A percentile compares a stretch with the other conserved stretches of the same genome.
Evolutionary conservation across 805 yeast species (phyloP).

Genomic region (Suhomyces tanzawaensis): DNA sequence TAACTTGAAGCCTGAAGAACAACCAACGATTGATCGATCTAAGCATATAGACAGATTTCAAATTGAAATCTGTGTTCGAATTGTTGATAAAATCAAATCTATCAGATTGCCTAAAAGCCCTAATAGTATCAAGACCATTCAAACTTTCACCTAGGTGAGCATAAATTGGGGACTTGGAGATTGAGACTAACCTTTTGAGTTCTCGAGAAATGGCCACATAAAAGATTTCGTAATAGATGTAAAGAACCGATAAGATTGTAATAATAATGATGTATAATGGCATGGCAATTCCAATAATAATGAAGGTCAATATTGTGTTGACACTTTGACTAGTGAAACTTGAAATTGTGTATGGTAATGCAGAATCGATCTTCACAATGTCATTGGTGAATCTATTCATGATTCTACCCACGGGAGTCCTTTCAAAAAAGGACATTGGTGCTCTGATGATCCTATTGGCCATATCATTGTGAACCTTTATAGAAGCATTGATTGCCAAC

Average conservation of each 20-base stretch:
- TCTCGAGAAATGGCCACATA: conserved; percentile 28
- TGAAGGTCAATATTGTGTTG: conserved; percentile 19
- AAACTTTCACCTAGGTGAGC: conserved; percentile 29
- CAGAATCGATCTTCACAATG: conserved; percentile 21
- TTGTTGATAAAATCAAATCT: conserved; percentile 23
- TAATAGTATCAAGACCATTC: conserved; percentile 27
- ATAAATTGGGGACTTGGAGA: conserved; percentile 25
- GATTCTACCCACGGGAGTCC: conserved; percentile 29
- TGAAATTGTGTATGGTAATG: conserved; percentile 19
- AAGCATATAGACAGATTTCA: conserved; percentile 18
- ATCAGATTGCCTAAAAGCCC: conserved; percentile 23
- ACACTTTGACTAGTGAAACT: conserved; percentile 16
- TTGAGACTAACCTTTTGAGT: conserved; percentile 24
- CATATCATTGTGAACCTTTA: conserved; percentile 25
- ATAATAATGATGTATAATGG: conserved; percentile 24
- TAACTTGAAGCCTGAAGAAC: conserved; percentile 23
- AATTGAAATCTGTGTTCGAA: conserved; percentile 19
- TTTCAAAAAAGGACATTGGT: conserved; percentile 31
- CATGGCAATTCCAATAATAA: conserved; percentile 23
- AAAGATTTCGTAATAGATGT: conserved; percentile 23
- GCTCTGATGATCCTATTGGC: conserved; percentile 23
- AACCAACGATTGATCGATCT: conserved; percentile 26
- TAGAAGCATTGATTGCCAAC: conserved; percentile 22
- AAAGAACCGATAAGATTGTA: conserved; percentile 16
- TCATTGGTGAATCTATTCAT: conserved; percentile 30